Percentiles rank a stretch among this genome's conserved stretches.
phyloP scores from a whole-genome alignment of 805 yeast species.

The Candida fluviatilis region DNA sequence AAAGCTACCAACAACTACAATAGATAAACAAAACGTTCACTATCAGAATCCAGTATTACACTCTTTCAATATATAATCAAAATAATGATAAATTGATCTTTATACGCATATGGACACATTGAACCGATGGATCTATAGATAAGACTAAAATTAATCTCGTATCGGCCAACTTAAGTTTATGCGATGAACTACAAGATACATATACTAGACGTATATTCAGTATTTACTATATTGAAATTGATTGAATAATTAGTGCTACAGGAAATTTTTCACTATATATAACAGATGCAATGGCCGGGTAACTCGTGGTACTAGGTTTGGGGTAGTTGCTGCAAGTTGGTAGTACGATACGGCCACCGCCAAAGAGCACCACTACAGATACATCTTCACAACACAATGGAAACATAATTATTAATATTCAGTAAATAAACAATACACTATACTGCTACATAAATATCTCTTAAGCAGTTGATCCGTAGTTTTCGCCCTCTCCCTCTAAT shows the following conservation, averaged over 20 bases:
- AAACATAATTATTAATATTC: too few relatives aligned
- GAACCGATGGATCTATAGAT: slow-evolving; percentile 39
- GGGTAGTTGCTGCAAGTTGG: too few relatives aligned
- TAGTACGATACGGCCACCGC: too few relatives aligned
- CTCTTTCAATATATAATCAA: not conserved
- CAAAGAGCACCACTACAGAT: too few relatives aligned
- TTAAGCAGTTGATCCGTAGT: slow-evolving; percentile 15
- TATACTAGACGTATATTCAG: slow-evolving; percentile 2
- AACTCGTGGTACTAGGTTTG: too few relatives aligned
- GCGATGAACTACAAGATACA: slow-evolving; percentile 19
- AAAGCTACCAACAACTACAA: not conserved
- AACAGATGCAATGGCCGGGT: not conserved
- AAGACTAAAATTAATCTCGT: slow-evolving; percentile 14
- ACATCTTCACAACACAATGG: too few relatives aligned
- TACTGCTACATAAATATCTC: not conserved
- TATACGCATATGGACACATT: slow-evolving; percentile 49
- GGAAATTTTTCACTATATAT: too few relatives aligned
- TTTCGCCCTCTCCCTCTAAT: slow-evolving; percentile 28
- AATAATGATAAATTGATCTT: not conserved
- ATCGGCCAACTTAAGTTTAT: slow-evolving; percentile 47
- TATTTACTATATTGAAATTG: not conserved
- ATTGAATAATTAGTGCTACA: too few relatives aligned
- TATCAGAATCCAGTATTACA: not conserved
- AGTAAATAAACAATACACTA: not conserved
- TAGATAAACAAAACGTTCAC: slow-evolving; percentile 1